phyloP scores from a whole-genome alignment of 192 early-diverging fungal genomes.

The Mortierella claussenii region DNA sequence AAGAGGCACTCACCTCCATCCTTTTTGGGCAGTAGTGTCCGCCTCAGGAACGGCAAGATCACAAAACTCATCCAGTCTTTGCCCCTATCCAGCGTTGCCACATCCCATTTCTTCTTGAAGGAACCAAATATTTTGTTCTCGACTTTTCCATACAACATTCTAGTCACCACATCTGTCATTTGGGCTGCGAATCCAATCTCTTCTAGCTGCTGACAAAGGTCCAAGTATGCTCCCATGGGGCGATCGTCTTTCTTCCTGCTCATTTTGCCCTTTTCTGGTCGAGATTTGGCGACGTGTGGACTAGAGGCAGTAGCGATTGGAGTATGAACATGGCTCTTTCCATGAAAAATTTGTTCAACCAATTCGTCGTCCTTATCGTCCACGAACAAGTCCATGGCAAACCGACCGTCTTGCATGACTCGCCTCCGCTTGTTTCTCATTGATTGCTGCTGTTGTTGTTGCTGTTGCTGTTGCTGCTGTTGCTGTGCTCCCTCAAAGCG shows the following conservation, averaged over 20 bases:
- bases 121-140: conserved; percentile 23
- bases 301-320: too few relatives aligned
- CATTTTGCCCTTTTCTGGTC: too few relatives aligned
- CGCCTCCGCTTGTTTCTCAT: conserved; percentile 33
- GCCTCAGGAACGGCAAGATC: conserved; percentile 24
- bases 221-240: conserved; percentile 10
- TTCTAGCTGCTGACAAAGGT: conserved; percentile 30
- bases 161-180: conserved; percentile 35
- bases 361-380: conserved; percentile 39
- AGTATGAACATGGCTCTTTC: background rate
- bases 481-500: background rate
- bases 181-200: conserved; percentile 33
- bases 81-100: conserved; percentile 23
- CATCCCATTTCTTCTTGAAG: conserved; percentile 20
- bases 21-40: conserved; percentile 22
- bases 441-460: conserved; percentile 10
- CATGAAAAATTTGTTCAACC: conserved; percentile 32
- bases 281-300: too few relatives aligned
- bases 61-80: conserved; percentile 42
- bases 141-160: conserved; percentile 32
- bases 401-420: conserved; percentile 38
- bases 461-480: too few relatives aligned
- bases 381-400: conserved; percentile 42
- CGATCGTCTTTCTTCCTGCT: too few relatives aligned
- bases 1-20: conserved; percentile 25